Evolutionary conservation across 495 filamentous ascomycete species (phyloP).

Genomic region (Xylaria acuta): DNA sequence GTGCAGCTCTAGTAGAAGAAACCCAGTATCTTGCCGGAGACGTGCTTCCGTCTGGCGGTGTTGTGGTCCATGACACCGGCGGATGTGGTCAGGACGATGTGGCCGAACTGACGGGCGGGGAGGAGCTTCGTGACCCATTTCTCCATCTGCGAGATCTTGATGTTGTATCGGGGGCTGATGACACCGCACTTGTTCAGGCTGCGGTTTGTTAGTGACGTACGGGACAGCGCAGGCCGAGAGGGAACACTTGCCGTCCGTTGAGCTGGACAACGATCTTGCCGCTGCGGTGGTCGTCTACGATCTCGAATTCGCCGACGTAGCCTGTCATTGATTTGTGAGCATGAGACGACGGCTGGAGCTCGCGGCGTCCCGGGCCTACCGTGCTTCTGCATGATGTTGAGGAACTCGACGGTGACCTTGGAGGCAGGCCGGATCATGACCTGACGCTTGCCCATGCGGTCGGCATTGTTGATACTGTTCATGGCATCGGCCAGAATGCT

Average conservation of each 20-base stretch:
- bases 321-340: slow-evolving; percentile 54
- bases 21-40: slow-evolving; percentile 80
- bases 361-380: slow-evolving; percentile 63
- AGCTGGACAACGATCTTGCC: slow-evolving; percentile 75
- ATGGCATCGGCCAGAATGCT: slow-evolving; percentile 91
- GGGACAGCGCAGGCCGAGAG: not conserved
- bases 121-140: slow-evolving; percentile 90
- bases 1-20: slow-evolving; percentile 73
- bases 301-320: slow-evolving; percentile 94
- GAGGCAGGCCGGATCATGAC: slow-evolving; percentile 82
- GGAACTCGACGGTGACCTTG: slow-evolving; percentile 92
- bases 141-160: slow-evolving; percentile 84
- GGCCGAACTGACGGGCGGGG: slow-evolving; percentile 90
- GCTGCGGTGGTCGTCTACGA: slow-evolving; percentile 89
- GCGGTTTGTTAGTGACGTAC: slow-evolving; percentile 7
- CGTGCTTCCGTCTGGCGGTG: slow-evolving; percentile 87
- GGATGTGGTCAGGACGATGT: slow-evolving; percentile 87
- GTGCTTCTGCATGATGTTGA: slow-evolving; percentile 89
- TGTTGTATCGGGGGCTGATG: slow-evolving; percentile 88
- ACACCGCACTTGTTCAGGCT: slow-evolving; percentile 90
- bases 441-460: slow-evolving; percentile 88
- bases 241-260: slow-evolving; percentile 69
- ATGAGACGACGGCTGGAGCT: slow-evolving; percentile 26
- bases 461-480: slow-evolving; percentile 92
- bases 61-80: slow-evolving; percentile 94